Evolutionary conservation across 2,329 filamentous ascomycete genomes (phyloP), one percentile per base, ranked within the genome.

Genomic region (Biscogniauxia marginata): DNA sequence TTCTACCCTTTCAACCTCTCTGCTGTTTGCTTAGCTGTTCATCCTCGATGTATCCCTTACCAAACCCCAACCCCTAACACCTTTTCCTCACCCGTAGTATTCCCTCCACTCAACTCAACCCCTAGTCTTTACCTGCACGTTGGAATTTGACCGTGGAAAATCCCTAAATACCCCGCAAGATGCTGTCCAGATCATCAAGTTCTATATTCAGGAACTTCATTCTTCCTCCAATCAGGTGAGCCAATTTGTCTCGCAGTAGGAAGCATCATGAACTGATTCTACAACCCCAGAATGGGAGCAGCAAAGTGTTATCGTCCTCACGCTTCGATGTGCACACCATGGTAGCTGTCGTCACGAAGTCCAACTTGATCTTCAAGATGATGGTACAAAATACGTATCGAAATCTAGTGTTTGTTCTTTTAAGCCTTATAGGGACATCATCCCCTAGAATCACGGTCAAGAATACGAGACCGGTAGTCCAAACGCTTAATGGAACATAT

Each of bases 401-500:
- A 18, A 7, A 21, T 34, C 4, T 39, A 4, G 21, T 19, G 3
- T n/a, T 54, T 13, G 9, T 44, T 11, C n/a, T 49, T 20, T 4
- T n/a, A 39, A 4, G 21, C 45, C 13, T 23, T 13, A 16, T 7
- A 4, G 20, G 9, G 0, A 24, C 18, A 19, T 23, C 18, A 20
- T n/a, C 7, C 24, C 34, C 16, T 11, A 4, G 25, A 24, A 22
- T 44, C 1, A 4, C 23, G 22, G 21, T 46, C 47, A 24, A 49
- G 39, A 19, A 18, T 20, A 43, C 46, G 11, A 34, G 46, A 7
- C 63, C 65, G 13, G 58, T 47, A 47, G 64, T 52, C 22, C 59
- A 63, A 16, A 71, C 70, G 1, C 45, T 65, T 22, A 73, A 73
- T 52, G 71, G 71, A 19, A 73, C 69, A 11, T 73, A 72, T 46